Evolutionary conservation across 805 yeast species (phyloP).

Genomic region (Candida boidinii): DNA sequence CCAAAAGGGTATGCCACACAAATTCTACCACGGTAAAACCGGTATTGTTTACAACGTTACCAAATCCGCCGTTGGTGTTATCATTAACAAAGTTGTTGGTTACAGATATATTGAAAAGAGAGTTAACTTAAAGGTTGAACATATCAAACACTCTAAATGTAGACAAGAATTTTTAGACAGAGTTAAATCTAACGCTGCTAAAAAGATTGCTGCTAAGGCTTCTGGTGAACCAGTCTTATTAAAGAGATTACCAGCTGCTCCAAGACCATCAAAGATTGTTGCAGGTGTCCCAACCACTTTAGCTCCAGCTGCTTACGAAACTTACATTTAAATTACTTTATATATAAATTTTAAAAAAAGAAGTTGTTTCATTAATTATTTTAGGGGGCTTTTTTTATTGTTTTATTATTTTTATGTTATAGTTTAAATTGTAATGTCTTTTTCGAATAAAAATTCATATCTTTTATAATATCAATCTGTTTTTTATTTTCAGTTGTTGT

Average conservation of each 20-base stretch:
- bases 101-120: constrained; percentile 99
- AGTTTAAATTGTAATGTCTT: background rate
- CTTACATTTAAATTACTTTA: constrained; percentile 70
- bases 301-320: constrained; percentile 99
- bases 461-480: too few species aligned
- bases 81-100: constrained; percentile 97
- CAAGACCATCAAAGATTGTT: constrained; percentile 88
- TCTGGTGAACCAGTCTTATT: constrained; percentile 84
- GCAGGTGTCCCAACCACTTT: constrained; percentile 90
- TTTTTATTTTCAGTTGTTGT: background rate
- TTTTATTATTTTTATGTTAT: constrained; percentile 4
- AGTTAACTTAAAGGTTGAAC: constrained; percentile 97
- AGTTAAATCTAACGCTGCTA: constrained; percentile 94
- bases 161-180: constrained; percentile 98
- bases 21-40: constrained; percentile 99
- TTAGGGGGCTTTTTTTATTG: constrained; percentile 1
- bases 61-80: constrained; percentile 97
- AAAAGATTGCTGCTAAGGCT: constrained; percentile 90
- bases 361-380: constrained; percentile 1
- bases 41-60: constrained; percentile 99
- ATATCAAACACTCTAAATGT: constrained; percentile 99
- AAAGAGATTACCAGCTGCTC: constrained; percentile 98
- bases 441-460: background rate
- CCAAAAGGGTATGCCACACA: constrained; percentile 99
- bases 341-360: background rate